Conservation (phyloP, 108 stramenopile species). For the Skeletonema tropicum region DNA sequence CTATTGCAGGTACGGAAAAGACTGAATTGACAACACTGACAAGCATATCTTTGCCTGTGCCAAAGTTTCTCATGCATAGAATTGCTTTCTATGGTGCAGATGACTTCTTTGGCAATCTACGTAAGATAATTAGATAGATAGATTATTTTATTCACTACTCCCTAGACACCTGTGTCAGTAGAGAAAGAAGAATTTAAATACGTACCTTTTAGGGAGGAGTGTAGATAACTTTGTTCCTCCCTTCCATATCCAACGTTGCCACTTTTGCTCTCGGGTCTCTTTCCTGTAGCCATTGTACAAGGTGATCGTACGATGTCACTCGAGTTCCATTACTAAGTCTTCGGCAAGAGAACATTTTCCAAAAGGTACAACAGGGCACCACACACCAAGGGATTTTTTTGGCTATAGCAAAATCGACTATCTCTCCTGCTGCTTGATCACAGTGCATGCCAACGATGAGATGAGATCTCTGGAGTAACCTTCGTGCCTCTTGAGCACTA, state of each 20-base stretch:
- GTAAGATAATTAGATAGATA: too few relatives aligned
- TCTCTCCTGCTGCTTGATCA: conserved; percentile 58
- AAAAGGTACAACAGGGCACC: conserved; percentile 57
- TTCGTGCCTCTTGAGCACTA: conserved; percentile 15
- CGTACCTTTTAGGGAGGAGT: conserved; percentile 26
- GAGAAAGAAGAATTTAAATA: too few relatives aligned
- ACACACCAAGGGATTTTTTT: conserved; percentile 45
- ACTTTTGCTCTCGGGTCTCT: conserved; percentile 30
- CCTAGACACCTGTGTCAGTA: too few relatives aligned
- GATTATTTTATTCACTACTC: too few relatives aligned
- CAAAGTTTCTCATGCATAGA: conserved; percentile 34
- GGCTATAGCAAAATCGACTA: conserved; percentile 43
- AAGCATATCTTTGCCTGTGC: conserved; percentile 16
- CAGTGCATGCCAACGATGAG: conserved; percentile 56
- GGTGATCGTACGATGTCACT: conserved; percentile 43
- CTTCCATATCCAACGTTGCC: conserved; percentile 45
- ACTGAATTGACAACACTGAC: conserved; percentile 38
- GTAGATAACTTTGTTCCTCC: conserved; percentile 52
- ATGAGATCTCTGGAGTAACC: conserved; percentile 18
- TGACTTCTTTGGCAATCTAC: conserved; percentile 17
- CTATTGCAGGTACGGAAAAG: conserved; percentile 8
- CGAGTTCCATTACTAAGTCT: conserved; percentile 27
- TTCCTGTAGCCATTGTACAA: conserved; percentile 42
- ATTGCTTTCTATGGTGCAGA: conserved; percentile 19
- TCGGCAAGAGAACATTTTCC: conserved; percentile 35